A percentile compares a stretch with the other conserved stretches of the same genome.
phyloP scores from a whole-genome alignment of 225 moss, liverwort and hornwort species.

The Bryoerythrophyllum caledonicum region DNA sequence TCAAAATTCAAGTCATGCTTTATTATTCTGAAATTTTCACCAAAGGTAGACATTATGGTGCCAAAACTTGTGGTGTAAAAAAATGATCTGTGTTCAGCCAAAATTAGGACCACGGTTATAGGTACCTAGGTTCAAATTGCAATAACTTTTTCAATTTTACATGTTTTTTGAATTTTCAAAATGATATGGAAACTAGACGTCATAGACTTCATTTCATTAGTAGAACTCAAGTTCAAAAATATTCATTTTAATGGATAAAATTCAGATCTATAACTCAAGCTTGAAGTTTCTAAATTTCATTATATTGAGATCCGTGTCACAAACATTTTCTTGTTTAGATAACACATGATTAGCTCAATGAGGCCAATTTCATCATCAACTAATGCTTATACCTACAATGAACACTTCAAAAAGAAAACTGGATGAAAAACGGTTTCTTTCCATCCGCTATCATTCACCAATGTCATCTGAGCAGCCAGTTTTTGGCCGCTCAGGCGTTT shows the following conservation, averaged over 20 bases:
- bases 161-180: neutral
- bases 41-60: slow-evolving; percentile 1
- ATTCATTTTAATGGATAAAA: neutral
- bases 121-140: neutral
- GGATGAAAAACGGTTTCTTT: neutral
- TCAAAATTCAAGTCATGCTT: neutral
- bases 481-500: neutral
- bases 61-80: slow-evolving; percentile 16
- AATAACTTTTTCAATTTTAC: neutral
- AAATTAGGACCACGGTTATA: slow-evolving; percentile 5
- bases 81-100: neutral
- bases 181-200: slow-evolving; percentile 6
- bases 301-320: slow-evolving; percentile 12
- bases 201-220: slow-evolving; percentile 11
- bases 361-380: slow-evolving; percentile 11
- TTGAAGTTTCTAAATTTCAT: neutral
- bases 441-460: neutral
- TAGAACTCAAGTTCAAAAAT: slow-evolving; percentile 1
- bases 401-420: neutral
- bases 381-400: neutral
- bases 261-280: neutral
- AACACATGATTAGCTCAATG: neutral
- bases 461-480: neutral
- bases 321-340: slow-evolving; percentile 9
- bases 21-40: slow-evolving; percentile 5